A percentile compares a stretch with the other conserved stretches of the same genome.
Conservation (phyloP, 106 monocot species). For the Apostasia shenzhenica region DNA sequence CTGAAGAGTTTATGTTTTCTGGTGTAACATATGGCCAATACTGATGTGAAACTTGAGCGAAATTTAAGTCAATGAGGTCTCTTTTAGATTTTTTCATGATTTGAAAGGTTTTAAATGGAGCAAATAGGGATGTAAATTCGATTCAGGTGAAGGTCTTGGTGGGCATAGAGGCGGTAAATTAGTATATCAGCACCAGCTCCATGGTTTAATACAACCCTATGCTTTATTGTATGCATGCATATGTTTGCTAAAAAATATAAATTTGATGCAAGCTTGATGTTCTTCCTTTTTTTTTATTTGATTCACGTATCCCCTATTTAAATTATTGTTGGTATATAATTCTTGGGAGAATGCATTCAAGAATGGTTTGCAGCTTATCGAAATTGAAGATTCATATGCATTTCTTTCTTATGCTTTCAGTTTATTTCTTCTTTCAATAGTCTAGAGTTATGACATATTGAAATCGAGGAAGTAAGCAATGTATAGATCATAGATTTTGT, state of each 20-base stretch:
- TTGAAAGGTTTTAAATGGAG: constrained; percentile 28
- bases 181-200: constrained; percentile 53
- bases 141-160: constrained; percentile 29
- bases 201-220: constrained; percentile 58
- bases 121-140: constrained; percentile 19
- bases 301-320: background rate
- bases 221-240: constrained; percentile 62
- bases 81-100: constrained; percentile 61
- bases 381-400: too few species aligned
- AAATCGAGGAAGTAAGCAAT: too few species aligned
- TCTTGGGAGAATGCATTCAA: too few species aligned
- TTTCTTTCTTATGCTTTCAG: too few species aligned
- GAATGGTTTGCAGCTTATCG: too few species aligned
- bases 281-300: background rate
- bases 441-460: too few species aligned
- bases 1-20: too few species aligned
- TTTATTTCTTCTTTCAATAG: too few species aligned
- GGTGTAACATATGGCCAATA: too few species aligned
- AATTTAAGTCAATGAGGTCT: constrained; percentile 61
- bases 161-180: constrained; percentile 41
- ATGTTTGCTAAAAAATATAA: constrained; percentile 30
- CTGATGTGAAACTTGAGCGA: too few species aligned
- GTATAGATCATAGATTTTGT: too few species aligned
- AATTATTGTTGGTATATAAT: too few species aligned
- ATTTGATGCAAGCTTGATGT: constrained; percentile 29